These are phyloP conservation scores for Saururus chinensis DNA, from an alignment of 164 flowering plant species.

Conservation along the genomic window DNA sequence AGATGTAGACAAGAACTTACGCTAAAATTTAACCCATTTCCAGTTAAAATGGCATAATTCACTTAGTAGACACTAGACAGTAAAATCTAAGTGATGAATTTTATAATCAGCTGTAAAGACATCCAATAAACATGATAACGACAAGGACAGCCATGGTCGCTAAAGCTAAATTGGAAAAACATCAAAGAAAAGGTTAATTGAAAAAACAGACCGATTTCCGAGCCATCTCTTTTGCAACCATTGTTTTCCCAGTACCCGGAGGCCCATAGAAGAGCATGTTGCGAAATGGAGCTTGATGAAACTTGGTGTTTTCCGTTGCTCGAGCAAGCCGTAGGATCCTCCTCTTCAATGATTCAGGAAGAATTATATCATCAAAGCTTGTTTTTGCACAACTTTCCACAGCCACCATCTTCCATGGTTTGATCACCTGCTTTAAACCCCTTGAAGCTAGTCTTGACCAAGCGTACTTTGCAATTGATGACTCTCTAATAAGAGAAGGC, in stretches of 20 bases:
- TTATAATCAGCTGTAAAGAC: too few relatives aligned
- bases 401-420: conserved; percentile 26
- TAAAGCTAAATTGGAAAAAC: neutral
- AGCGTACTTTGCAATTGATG: conserved; percentile 68
- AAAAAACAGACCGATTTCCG: conserved; percentile 60
- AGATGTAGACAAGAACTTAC: neutral
- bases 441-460: conserved; percentile 50
- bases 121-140: too few relatives aligned
- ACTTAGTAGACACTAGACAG: neutral
- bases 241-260: conserved; percentile 97
- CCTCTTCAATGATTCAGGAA: conserved; percentile 79
- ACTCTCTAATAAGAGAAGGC: conserved; percentile 93
- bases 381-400: conserved; percentile 16
- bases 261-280: conserved; percentile 99
- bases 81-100: too few relatives aligned
- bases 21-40: too few relatives aligned
- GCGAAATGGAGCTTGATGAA: conserved; percentile 93
- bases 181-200: neutral
- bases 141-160: too few relatives aligned
- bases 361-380: conserved; percentile 47
- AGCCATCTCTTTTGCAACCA: conserved; percentile 96
- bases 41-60: neutral
- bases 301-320: conserved; percentile 86
- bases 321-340: conserved; percentile 88
- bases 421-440: conserved; percentile 25